Percentiles rank a stretch among this genome's conserved stretches.
Conservation (phyloP, 345 rosid genomes). For the Linum trigynum region DNA sequence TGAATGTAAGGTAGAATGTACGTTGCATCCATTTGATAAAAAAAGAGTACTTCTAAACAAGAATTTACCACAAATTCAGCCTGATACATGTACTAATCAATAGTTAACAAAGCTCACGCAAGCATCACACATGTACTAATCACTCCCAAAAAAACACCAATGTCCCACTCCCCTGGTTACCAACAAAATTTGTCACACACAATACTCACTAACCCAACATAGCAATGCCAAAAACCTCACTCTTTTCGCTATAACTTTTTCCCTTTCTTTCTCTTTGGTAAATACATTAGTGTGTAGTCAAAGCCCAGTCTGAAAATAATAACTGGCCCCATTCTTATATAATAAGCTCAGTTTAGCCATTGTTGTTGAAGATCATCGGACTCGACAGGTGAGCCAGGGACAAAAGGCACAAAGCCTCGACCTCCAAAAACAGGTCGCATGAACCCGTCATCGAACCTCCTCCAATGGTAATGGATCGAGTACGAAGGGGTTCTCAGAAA, state of each 20-base stretch:
- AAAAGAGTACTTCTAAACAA: too few relatives aligned
- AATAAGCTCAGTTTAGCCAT: conserved; percentile 8
- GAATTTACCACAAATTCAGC: too few relatives aligned
- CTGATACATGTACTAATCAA: too few relatives aligned
- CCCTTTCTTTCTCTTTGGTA: not conserved
- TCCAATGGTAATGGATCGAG: conserved; percentile 74
- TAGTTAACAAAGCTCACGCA: too few relatives aligned
- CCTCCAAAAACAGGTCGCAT: conserved; percentile 93
- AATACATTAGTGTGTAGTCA: conserved; percentile 10
- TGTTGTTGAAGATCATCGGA: conserved; percentile 29
- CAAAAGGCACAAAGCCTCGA: conserved; percentile 55
- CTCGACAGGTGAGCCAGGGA: conserved; percentile 64
- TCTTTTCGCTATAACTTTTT: conserved; percentile 1
- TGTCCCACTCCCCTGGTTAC: too few relatives aligned
- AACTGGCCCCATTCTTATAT: not conserved
- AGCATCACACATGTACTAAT: too few relatives aligned
- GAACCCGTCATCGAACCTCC: conserved; percentile 64
- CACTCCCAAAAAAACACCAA: too few relatives aligned
- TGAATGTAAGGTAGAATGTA: too few relatives aligned
- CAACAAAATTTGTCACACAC: too few relatives aligned
- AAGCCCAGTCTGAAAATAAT: conserved; percentile 13
- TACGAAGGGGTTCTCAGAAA: conserved; percentile 55
- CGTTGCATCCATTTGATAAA: too few relatives aligned
- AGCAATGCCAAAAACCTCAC: conserved; percentile 4
- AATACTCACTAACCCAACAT: not conserved